Evolutionary conservation across 768 basidiomycete genomes (phyloP), one percentile per base, ranked within the genome.

Genomic region (Udeniomyces megalosporus): DNA sequence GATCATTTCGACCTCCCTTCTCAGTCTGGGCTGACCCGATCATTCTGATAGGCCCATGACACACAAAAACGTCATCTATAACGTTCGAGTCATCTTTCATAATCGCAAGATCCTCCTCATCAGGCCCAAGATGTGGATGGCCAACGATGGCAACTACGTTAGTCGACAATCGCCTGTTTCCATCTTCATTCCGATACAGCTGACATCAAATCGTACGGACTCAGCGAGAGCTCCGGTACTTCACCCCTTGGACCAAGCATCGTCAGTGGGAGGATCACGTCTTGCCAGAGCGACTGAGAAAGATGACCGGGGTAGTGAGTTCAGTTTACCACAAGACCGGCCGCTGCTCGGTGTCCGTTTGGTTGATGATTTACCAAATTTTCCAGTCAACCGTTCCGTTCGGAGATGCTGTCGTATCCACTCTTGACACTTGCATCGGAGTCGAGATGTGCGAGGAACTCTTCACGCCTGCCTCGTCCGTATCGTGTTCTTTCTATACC

Each of bases 51-150:
- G 93, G 93, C 93, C 95, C 1, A 81, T 99, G 59, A 80, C 85
- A 1, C 95, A 99, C 80, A 96, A 96, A 80, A 97, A 95, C 71
- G 90, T 91, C 51, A 92, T 85, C 66, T 97, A 96, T 76, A 99
- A 99, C 71, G 95, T 90, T 72, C 84, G 95, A 22, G 78, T 97
- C 38, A 84, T 97, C 71, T 81, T 92, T 47, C 80, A 89, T 70
- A 79, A 91, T 74, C 79, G 82, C 60, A 80, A 88, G 75, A 91
- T 99, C 64, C 75, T 96, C 0, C 82, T 96, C 66, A 97, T 99
- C 66, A 83, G 95, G 26, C 95, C 95, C 0, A 99, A 97, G 77
- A 92, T 99, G 92, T 99, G 95, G 95, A 78, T 99, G 49, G 95
- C 95, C 1, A 97, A 97, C 70, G 90, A 95, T 69, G 95, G 95